Conservation (phyloP, 208 protist species). For the Acanthamoeba lenticulata region DNA sequence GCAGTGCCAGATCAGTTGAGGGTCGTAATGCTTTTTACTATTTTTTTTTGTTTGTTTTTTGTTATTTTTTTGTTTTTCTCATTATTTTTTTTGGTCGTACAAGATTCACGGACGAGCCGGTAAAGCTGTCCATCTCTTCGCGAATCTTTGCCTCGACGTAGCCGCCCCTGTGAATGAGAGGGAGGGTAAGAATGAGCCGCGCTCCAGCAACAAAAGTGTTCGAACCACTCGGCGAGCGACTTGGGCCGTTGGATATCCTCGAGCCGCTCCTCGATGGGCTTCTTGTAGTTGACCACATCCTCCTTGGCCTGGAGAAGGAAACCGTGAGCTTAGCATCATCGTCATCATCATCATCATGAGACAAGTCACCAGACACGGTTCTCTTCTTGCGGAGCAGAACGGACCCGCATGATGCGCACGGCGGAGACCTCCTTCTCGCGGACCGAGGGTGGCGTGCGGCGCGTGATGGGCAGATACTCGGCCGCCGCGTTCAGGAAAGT, state of each 20-base stretch:
- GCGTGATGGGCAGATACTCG: background rate
- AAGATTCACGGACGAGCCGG: background rate
- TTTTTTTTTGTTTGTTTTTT: background rate
- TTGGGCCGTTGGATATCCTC: conserved; percentile 45
- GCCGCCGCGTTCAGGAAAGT: background rate
- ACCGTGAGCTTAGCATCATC: background rate
- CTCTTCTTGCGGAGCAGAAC: background rate
- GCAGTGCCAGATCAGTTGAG: background rate
- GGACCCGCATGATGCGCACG: background rate
- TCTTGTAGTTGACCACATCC: conserved; percentile 32
- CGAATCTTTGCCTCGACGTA: conserved; percentile 27
- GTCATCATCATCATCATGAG: background rate
- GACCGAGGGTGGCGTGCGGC: background rate
- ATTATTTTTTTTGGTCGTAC: too few relatives aligned
- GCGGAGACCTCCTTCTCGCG: background rate
- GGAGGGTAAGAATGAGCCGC: background rate
- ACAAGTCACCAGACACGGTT: too few relatives aligned
- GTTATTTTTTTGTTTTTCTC: too few relatives aligned
- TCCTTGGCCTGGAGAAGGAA: background rate
- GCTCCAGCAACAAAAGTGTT: background rate
- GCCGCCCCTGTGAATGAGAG: background rate
- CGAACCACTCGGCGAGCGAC: background rate
- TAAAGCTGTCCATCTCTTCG: background rate
- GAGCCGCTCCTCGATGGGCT: background rate
- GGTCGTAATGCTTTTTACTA: too few relatives aligned